Conservation (phyloP, 2,329 filamentous ascomycete genomes). For the Coniochaeta sp. region DNA sequence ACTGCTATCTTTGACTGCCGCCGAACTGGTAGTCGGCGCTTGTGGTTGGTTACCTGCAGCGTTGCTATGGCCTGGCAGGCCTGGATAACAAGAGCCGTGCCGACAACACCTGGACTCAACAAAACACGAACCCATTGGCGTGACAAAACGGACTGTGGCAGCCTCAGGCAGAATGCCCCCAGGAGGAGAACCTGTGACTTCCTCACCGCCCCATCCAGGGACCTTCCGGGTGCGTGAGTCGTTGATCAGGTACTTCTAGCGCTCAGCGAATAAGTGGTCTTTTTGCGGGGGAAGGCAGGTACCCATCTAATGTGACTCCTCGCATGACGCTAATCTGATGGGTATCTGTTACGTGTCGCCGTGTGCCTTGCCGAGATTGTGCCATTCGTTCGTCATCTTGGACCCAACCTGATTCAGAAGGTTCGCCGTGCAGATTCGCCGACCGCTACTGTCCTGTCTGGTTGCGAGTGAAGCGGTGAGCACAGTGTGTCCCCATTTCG, state of each 20-base stretch:
- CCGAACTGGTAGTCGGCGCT: no score
- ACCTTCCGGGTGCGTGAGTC: neutral
- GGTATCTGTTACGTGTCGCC: neutral
- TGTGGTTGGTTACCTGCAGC: neutral
- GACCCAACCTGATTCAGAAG: neutral
- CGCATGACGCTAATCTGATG: neutral
- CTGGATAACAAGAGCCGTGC: neutral
- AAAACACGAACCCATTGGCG: neutral
- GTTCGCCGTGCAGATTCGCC: neutral
- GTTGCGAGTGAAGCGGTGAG: neutral
- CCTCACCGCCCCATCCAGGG: neutral
- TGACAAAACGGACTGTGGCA: neutral
- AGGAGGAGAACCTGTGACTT: neutral
- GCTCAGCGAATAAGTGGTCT: neutral
- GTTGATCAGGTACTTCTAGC: neutral
- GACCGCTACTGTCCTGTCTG: neutral
- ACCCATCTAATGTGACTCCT: neutral
- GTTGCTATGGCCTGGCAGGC: neutral
- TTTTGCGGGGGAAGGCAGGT: neutral
- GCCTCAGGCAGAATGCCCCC: neutral
- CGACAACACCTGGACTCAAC: neutral
- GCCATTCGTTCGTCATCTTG: slow-evolving; percentile 3
- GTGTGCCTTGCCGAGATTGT: neutral
- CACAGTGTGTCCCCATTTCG: slow-evolving; percentile 1
- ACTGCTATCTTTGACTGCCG: neutral